Evolutionary conservation across 371 early-diverging fungal species (phyloP).

Genomic region (Amoeboaphelidium protococcarum): DNA sequence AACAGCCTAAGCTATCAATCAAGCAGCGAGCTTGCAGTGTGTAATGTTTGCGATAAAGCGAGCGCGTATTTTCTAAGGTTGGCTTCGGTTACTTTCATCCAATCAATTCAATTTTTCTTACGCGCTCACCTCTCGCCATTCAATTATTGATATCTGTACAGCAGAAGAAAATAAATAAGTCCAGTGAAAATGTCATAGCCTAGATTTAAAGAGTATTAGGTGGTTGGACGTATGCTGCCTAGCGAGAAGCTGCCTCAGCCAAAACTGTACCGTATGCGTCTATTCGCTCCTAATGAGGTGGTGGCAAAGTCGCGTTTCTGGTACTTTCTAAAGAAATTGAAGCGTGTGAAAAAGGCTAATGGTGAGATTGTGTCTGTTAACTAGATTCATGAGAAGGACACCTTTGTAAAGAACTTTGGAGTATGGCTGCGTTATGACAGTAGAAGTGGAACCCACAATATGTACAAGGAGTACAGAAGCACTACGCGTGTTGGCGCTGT

Average conservation of each 20-base stretch:
- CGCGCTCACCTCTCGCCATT: no score
- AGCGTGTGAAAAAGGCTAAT: constrained; percentile 95
- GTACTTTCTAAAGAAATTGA: constrained; percentile 95
- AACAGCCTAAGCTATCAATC: no score
- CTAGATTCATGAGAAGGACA: constrained; percentile 85
- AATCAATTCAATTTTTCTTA: no score
- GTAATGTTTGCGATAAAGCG: no score
- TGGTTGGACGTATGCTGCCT: constrained; percentile 23
- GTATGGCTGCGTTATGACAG: constrained; percentile 98
- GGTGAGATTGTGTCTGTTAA: constrained; percentile 93
- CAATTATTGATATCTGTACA: no score
- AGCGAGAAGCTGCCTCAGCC: constrained; percentile 78
- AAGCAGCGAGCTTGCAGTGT: no score
- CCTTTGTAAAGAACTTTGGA: constrained; percentile 96
- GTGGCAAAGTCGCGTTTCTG: constrained; percentile 97
- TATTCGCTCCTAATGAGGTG: constrained; percentile 96
- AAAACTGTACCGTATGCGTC: constrained; percentile 90
- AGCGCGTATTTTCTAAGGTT: no score
- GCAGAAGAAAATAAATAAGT: no score
- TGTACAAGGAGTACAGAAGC: constrained; percentile 99
- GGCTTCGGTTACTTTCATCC: no score
- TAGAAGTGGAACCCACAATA: constrained; percentile 97
- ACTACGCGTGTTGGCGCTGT: constrained; percentile 84
- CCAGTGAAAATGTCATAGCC: no score
- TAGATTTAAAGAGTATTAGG: constrained; percentile 13